These are phyloP conservation scores for Dendrothele bispora DNA, from an alignment of 768 basidiomycete genomes.

Conservation along the genomic window DNA sequence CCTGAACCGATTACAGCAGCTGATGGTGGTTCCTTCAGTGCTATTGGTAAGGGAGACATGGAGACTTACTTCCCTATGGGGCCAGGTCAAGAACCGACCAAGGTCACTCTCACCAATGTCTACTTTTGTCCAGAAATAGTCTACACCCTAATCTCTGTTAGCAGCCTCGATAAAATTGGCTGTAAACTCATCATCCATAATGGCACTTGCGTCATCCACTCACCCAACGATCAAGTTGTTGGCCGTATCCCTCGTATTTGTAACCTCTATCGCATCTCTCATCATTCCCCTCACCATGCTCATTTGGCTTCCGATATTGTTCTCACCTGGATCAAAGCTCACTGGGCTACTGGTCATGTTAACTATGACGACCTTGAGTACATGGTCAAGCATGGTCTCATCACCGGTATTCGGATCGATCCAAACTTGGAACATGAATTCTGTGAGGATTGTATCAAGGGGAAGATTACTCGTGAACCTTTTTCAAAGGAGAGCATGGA, in stretches of 20 bases:
- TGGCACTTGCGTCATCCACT: constrained; percentile 10
- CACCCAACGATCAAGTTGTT: constrained; percentile 13
- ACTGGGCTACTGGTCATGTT: constrained; percentile 29
- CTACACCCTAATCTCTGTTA: constrained; percentile 27
- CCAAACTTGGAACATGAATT: constrained; percentile 5
- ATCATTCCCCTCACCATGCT: neutral
- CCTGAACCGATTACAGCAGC: constrained; percentile 24
- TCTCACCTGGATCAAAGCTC: constrained; percentile 17
- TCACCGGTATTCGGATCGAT: constrained; percentile 22
- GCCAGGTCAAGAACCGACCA: constrained; percentile 14
- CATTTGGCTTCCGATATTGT: neutral
- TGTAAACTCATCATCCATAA: constrained; percentile 14
- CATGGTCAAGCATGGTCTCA: constrained; percentile 16
- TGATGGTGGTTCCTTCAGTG: constrained; percentile 25
- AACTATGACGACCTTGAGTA: constrained; percentile 10
- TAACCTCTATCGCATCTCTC: constrained; percentile 24
- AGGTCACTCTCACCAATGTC: constrained; percentile 19
- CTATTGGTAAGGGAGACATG: constrained; percentile 27
- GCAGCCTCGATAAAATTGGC: constrained; percentile 16
- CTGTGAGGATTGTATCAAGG: constrained; percentile 25
- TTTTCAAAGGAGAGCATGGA: constrained; percentile 18
- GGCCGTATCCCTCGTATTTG: constrained; percentile 20
- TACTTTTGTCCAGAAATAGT: constrained; percentile 26
- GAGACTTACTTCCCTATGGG: constrained; percentile 23
- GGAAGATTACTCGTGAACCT: constrained; percentile 22